Evolutionary conservation across 2,329 filamentous ascomycete genomes (phyloP).

Genomic region (Saccharata proteae): DNA sequence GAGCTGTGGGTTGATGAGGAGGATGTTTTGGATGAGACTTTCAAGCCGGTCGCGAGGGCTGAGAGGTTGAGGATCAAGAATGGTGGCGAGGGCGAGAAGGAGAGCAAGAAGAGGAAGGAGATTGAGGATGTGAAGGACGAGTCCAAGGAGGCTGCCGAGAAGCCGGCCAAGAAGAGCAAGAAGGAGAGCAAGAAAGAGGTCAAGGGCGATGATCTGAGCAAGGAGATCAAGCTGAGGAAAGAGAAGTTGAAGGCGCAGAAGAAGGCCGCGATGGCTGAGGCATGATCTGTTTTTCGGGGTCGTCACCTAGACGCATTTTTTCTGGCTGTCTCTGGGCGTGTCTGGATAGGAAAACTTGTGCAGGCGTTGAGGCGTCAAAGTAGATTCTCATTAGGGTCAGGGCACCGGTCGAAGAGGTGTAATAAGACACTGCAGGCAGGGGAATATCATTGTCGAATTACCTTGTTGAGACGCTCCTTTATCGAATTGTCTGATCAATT

Average conservation of each 20-base stretch:
- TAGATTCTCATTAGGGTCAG: too few species aligned
- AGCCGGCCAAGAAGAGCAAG: conserved; percentile 38
- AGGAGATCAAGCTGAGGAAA: conserved; percentile 25
- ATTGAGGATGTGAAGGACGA: conserved; percentile 18
- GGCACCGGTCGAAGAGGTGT: too few species aligned
- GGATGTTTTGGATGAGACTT: conserved; percentile 51
- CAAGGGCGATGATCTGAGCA: conserved; percentile 10
- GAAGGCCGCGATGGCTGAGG: conserved; percentile 23
- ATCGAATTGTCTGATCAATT: too few species aligned
- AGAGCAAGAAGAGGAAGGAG: conserved; percentile 9
- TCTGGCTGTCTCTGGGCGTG: neutral
- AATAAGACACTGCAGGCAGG: too few species aligned
- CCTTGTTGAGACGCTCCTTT: too few species aligned
- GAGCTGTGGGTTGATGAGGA: conserved; percentile 79
- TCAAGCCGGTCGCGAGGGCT: conserved; percentile 17
- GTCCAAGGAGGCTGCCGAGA: conserved; percentile 23
- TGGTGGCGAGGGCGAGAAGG: neutral
- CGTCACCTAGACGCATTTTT: too few species aligned
- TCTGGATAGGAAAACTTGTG: conserved; percentile 3
- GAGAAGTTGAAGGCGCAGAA: conserved; percentile 39
- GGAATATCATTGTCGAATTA: too few species aligned
- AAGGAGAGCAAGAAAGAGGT: conserved; percentile 28
- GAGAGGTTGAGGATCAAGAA: conserved; percentile 8
- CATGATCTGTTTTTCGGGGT: neutral
- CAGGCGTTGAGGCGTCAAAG: conserved; percentile 7